Base-by-base conservation (phyloP, 768 basidiomycete genomes). In the Amylocystis lapponica region DNA sequence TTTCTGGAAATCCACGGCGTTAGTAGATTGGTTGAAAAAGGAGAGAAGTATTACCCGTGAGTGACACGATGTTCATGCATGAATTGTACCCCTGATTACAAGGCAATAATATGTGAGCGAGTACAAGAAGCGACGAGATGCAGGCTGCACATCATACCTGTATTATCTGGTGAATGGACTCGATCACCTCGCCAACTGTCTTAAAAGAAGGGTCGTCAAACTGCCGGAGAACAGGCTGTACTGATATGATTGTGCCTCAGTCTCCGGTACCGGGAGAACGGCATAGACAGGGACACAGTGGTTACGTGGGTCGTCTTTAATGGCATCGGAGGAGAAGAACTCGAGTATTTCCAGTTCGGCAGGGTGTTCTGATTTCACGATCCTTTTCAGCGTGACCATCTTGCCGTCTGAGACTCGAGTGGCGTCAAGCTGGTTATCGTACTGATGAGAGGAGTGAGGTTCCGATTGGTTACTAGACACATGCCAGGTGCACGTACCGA, bases 211-310 rank as follows among this genome's bases (percentile, higher is more conserved):
- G 29, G 9, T 45, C 27, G 21, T 45, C 30, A 14, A 19, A 31
- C 19, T 3, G 14, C 12, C 29, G 20, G 4, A 45, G 31, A 20
- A 31, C n/a, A 20, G 43, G 43, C 43, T 38, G 31, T 4, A 52
- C 52, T 22, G 58, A 23, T 8, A 48, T 31, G 3, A 36, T 21
- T 8, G 39, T 21, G 7, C n/a, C 17, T 2, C 16, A 3, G 29
- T 51, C 47, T 19, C 8, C 4, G 37, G 39, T 12, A 45, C 44
- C 2, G 17, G 16, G 9, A 56, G 38, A 5, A 21, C 14, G 19
- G 51, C 52, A 5, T 42, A 27, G 16, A 53, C 44, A 2, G 49
- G 54, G 8, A 46, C 41, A 22, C 46, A 48, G 34, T 50, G 54
- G 29, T 56, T 53, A 1, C 41, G 34, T 8, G 46, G 34, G 34